Base-by-base conservation (phyloP, 2,329 filamentous ascomycete genomes). In the Neofusicoccum ribis region DNA sequence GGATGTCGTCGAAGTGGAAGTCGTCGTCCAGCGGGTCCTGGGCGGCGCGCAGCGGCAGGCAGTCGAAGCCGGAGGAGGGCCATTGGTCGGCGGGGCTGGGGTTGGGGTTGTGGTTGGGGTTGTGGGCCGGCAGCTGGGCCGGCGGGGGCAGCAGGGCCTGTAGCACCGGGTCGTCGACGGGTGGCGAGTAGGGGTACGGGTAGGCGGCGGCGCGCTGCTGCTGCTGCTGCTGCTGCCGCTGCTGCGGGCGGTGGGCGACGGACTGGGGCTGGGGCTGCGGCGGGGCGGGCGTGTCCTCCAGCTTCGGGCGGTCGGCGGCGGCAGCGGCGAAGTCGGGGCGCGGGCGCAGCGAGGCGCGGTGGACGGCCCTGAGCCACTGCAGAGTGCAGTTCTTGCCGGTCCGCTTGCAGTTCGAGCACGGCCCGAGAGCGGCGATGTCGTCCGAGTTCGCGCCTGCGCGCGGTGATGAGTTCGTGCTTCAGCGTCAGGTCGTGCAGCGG, bases 351-450 rank as follows among this genome's bases (percentile, higher is more conserved):
- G 56, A 46, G 43, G 56, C 56, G 27, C 31, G 56, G n/a, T 60
- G 56, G 56, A 60, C 56, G 56, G 56, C 76, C 11, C 74, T 72
- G 34, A 81, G 72, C 78, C 79, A 82, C 59, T 81, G 76, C 65
- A 81, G 80, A 0, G 80, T 81, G 66, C 80, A 82, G 14, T 70
- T 73, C 66, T 81, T 81, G 50, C 78, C 79, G 49, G 78, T 81
- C 70, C 78, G 78, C 46, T 74, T 76, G 70, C 80, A 82, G 60
- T 82, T 81, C 2, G 76, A 75, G 61, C 80, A 82, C 12, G 74
- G 69, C 12, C 73, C 70, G 52, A 76, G 66, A 7, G 74, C 70
- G 14, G 74, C 73, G 66, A 73, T 76, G n/a, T 74, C 71, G 67
- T 77, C 74, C 75, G 65, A 23, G 65, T 60, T 37, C 51, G 17